These are phyloP conservation scores for Skeletonema potamos DNA, from an alignment of 108 stramenopile genomes.

Conservation along the genomic window DNA sequence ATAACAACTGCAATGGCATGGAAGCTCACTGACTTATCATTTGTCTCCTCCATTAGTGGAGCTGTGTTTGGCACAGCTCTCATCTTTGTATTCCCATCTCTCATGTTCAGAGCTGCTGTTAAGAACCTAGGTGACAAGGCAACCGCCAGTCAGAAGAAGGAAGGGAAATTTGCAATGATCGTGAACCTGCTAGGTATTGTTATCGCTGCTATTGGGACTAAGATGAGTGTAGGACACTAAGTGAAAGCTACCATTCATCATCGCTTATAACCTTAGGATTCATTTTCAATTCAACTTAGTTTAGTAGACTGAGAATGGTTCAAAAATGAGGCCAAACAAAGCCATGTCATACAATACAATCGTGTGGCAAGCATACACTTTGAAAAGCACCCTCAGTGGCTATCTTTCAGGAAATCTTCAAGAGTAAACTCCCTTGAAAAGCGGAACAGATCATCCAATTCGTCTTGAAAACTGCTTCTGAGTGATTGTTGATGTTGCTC, in stretches of 20 bases:
- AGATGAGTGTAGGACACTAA: slow-evolving; percentile 42
- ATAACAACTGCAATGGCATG: slow-evolving; percentile 68
- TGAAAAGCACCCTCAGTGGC: background rate
- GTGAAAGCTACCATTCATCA: background rate
- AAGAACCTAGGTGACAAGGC: slow-evolving; percentile 67
- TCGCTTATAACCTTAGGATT: background rate
- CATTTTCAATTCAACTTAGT: background rate
- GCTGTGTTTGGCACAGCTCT: slow-evolving; percentile 90
- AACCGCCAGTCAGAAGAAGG: slow-evolving; percentile 49
- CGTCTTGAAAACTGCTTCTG: background rate
- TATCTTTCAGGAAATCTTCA: background rate
- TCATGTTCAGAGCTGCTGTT: slow-evolving; percentile 65
- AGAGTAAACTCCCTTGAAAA: background rate
- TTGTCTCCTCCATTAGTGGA: slow-evolving; percentile 92
- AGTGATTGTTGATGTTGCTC: background rate
- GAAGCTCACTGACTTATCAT: slow-evolving; percentile 78
- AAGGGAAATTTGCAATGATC: slow-evolving; percentile 65
- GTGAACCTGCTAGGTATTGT: slow-evolving; percentile 65
- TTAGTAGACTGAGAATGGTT: background rate
- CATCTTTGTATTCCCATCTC: slow-evolving; percentile 43
- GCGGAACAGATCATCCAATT: background rate
- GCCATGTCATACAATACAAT: background rate
- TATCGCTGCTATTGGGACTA: slow-evolving; percentile 76
- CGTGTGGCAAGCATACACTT: background rate
- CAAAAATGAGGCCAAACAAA: background rate